Percentiles rank a stretch among this genome's conserved stretches.
phyloP scores from a whole-genome alignment of 73 alveolate genomes.

The Blepharisma japonicum region DNA sequence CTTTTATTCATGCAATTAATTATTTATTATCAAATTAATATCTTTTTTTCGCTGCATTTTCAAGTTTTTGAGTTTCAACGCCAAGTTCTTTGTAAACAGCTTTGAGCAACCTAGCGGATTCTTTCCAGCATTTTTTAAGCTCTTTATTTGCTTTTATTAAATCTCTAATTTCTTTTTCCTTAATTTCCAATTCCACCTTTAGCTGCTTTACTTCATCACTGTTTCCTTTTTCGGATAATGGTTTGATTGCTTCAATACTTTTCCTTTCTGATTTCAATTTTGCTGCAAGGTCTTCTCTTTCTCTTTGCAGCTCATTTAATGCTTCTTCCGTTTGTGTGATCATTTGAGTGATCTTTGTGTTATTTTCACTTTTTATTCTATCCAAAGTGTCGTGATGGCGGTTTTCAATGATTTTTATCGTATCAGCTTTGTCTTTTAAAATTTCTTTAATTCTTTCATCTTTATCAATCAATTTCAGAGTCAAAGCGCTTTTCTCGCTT shows the following conservation, averaged over 20 bases:
- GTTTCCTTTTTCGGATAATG: not conserved
- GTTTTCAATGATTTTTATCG: not conserved
- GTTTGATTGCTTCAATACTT: not conserved
- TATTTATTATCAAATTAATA: too few relatives aligned
- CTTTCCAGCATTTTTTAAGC: conserved; percentile 25
- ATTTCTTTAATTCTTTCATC: not conserved
- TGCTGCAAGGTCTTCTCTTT: conserved; percentile 21
- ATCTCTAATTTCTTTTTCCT: not conserved
- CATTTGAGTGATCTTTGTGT: not conserved
- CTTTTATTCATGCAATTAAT: too few relatives aligned
- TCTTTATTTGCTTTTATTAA: not conserved
- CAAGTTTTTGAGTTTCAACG: not conserved
- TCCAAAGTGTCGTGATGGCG: not conserved
- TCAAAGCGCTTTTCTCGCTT: not conserved
- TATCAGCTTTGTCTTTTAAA: not conserved
- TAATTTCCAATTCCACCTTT: not conserved
- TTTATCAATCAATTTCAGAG: not conserved
- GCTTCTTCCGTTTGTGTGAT: conserved; percentile 26
- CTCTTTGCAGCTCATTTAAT: not conserved
- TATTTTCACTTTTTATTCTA: not conserved
- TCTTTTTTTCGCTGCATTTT: conserved; percentile 12
- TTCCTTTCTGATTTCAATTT: not conserved
- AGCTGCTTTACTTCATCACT: not conserved
- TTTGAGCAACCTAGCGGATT: not conserved
- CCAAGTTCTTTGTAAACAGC: conserved; percentile 28